Evolutionary conservation across 345 rosid genomes (phyloP).

Genomic region (Eucalyptus globulus): DNA sequence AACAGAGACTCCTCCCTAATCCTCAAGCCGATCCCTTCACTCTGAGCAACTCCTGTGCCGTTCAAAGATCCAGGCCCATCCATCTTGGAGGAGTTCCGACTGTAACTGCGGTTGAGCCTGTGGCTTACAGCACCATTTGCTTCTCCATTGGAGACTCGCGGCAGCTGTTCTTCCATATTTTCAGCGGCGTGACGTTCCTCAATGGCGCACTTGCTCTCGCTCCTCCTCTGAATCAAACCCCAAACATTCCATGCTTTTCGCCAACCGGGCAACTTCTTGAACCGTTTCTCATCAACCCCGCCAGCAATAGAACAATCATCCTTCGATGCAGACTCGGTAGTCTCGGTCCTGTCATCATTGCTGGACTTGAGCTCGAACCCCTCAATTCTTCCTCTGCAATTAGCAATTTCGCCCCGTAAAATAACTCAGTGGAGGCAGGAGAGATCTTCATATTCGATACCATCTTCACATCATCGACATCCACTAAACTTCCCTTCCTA

Average conservation of each 20-base stretch:
- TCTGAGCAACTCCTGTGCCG: not conserved
- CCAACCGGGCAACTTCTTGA: constrained; percentile 39
- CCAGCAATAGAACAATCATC: constrained; percentile 32
- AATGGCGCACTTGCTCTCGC: constrained; percentile 3
- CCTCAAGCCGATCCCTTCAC: not conserved
- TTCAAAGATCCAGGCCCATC: not conserved
- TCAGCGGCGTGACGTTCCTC: not conserved
- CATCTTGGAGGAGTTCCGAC: not conserved
- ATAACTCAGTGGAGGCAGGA: constrained; percentile 49
- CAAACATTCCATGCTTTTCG: constrained; percentile 53
- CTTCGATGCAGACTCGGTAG: constrained; percentile 22
- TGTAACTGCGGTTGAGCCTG: not conserved
- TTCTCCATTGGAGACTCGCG: not conserved
- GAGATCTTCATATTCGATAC: constrained; percentile 56
- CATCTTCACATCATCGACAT: constrained; percentile 56
- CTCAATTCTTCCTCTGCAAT: constrained; percentile 43
- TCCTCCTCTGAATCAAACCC: constrained; percentile 54
- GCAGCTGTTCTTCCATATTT: not conserved
- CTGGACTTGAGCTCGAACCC: constrained; percentile 44
- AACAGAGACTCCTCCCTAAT: not conserved
- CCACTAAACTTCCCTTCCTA: constrained; percentile 36
- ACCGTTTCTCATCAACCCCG: constrained; percentile 14
- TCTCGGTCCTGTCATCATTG: constrained; percentile 16
- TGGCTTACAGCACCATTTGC: not conserved
- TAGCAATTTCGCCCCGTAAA: constrained; percentile 50